Conservation (phyloP, 1,139 yeast species). For the Suzukiozyma palmioleophila region DNA sequence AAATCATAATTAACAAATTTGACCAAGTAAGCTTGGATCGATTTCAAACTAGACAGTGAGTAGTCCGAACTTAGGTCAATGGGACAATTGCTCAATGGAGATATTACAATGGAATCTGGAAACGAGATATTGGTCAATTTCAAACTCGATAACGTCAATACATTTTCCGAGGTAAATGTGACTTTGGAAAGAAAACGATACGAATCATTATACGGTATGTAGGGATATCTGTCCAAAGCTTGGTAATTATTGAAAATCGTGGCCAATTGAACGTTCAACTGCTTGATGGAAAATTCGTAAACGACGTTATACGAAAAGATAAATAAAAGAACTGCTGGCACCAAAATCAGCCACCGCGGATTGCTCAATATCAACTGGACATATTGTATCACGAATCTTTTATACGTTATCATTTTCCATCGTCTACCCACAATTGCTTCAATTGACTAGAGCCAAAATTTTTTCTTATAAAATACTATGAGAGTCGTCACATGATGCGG, state of each 20-base stretch:
- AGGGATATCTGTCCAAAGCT: neutral
- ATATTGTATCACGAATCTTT: constrained; percentile 1
- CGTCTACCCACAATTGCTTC: neutral
- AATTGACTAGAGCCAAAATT: neutral
- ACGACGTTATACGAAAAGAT: constrained; percentile 40
- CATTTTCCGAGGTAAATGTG: neutral
- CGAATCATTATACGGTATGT: neutral
- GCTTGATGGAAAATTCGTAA: constrained; percentile 19
- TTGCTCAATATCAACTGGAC: constrained; percentile 7
- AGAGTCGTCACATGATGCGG: too few species aligned
- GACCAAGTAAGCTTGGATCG: constrained; percentile 17
- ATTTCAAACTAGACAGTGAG: neutral
- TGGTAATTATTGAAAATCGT: constrained; percentile 4
- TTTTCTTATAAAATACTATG: too few species aligned
- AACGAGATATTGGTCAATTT: neutral
- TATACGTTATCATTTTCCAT: constrained; percentile 1
- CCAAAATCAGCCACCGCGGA: constrained; percentile 42
- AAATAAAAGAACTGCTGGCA: constrained; percentile 48
- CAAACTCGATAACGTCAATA: constrained; percentile 1
- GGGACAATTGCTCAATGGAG: constrained; percentile 20
- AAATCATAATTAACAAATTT: constrained; percentile 25
- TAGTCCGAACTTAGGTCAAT: constrained; percentile 8
- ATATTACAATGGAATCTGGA: constrained; percentile 11
- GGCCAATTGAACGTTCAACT: constrained; percentile 11
- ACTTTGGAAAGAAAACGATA: neutral